These are phyloP conservation scores for Mycena olivaceomarginata DNA, from an alignment of 768 basidiomycete genomes.

Conservation along the genomic window DNA sequence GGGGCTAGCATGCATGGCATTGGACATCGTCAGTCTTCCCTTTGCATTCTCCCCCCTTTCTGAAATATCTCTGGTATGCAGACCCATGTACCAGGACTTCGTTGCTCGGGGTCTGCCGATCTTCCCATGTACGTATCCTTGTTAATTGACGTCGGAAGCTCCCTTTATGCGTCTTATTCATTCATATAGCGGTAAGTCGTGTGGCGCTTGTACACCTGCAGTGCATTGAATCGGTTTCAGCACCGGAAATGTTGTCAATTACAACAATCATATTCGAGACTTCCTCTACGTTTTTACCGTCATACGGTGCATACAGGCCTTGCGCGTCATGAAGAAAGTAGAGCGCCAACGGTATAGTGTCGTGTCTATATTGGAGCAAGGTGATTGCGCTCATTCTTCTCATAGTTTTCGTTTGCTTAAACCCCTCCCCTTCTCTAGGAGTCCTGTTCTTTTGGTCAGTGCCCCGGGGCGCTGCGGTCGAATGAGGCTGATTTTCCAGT, in stretches of 20 bases:
- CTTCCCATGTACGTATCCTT: constrained; percentile 13
- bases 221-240: constrained; percentile 7
- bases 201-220: not conserved
- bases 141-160: constrained; percentile 1
- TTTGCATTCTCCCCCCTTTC: constrained; percentile 1
- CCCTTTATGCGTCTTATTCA: constrained; percentile 3
- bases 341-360: not conserved
- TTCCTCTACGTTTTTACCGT: constrained; percentile 6
- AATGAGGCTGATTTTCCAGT: not conserved
- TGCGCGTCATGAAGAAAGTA: constrained; percentile 10
- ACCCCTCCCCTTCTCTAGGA: not conserved
- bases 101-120: constrained; percentile 10
- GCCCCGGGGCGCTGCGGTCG: not conserved
- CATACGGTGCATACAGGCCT: constrained; percentile 1
- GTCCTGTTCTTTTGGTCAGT: constrained; percentile 11
- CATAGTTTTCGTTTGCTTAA: not conserved
- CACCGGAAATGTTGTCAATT: constrained; percentile 9
- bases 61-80: constrained; percentile 13
- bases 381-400: constrained; percentile 10
- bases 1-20: constrained; percentile 4
- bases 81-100: constrained; percentile 3
- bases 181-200: not conserved
- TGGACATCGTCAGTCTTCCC: constrained; percentile 6
- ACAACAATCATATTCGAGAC: not conserved
- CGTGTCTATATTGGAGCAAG: constrained; percentile 11